Conservation (phyloP, 352 stramenopile species). For the Pythium brachiatum region DNA sequence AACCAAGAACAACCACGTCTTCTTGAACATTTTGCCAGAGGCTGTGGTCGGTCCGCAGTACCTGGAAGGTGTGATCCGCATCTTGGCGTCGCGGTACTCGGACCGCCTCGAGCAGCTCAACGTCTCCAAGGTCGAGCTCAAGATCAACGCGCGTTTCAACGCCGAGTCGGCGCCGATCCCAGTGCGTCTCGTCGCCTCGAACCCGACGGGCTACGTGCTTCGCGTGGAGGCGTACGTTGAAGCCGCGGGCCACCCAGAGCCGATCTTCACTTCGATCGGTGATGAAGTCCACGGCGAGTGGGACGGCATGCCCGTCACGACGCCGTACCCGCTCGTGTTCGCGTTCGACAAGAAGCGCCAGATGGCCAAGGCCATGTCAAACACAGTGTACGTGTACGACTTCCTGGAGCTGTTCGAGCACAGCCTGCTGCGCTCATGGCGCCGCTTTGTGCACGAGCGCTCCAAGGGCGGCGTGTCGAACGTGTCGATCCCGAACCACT, state of each 20-base stretch:
- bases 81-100: slow-evolving; percentile 83
- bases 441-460: slow-evolving; percentile 83
- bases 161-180: slow-evolving; percentile 93
- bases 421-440: slow-evolving; percentile 93
- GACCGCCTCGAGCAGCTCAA: slow-evolving; percentile 90
- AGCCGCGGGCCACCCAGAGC: slow-evolving; percentile 77
- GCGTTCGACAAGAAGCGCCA: slow-evolving; percentile 94
- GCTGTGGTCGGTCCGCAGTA: slow-evolving; percentile 94
- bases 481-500: slow-evolving; percentile 83
- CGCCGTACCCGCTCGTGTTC: slow-evolving; percentile 96
- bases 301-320: slow-evolving; percentile 93
- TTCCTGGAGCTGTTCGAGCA: slow-evolving; percentile 98
- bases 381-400: slow-evolving; percentile 99
- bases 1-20: slow-evolving; percentile 98
- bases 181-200: slow-evolving; percentile 94
- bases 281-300: slow-evolving; percentile 88
- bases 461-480: slow-evolving; percentile 56
- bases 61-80: slow-evolving; percentile 95
- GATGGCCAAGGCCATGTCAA: slow-evolving; percentile 92
- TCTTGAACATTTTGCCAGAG: slow-evolving; percentile 97
- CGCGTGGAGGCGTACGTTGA: slow-evolving; percentile 99
- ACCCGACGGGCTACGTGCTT: slow-evolving; percentile 99
- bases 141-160: slow-evolving; percentile 94
- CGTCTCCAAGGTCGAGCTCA: slow-evolving; percentile 97
- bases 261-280: slow-evolving; percentile 91